Evolutionary conservation across 352 stramenopile genomes (phyloP), one percentile per base, ranked within the genome.

Genomic region (Phytopythium delawarense): DNA sequence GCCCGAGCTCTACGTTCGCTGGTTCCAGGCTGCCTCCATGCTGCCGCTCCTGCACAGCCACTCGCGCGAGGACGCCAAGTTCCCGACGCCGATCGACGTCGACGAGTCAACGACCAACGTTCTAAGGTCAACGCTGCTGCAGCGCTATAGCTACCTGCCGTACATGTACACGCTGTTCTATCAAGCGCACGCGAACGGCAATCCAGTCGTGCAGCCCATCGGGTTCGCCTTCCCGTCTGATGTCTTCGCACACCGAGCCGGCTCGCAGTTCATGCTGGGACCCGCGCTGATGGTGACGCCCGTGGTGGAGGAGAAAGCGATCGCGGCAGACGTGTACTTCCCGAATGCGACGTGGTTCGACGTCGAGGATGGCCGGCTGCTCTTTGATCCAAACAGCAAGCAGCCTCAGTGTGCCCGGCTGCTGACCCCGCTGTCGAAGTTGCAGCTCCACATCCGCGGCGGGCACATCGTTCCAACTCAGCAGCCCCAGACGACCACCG

Each of bases 151-250:
- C 1, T 81, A 91, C 30, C 59, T 96, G 35, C 87, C 89, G n/a
- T 95, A 92, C 66, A 74, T 95, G 68, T 96, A 96, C 64, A 91
- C 89, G 25, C 74, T 89, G 46, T 83, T 96, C 28, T 93, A 78
- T 60, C 60, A 72, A 28, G 83, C 88, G 0, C 70, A 89, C 56
- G 50, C 48, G 0, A 53, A 64, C 4, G 88, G 88, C 0, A 67
- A 46, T 18, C 68, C 79, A 0, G 78, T 93, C 12, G 71, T 81
- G 53, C 78, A 75, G 8, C 75, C 76, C 4, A 65, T 96, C 0
- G 78, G 71, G 4, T 78, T 92, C 30, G 83, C 92, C 37, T 96
- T 91, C 48, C 78, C 84, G 25, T 52, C 58, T 4, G 82, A 92
- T 45, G 69, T 65, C 21, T 50, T 63, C 15, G 70, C 65, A 2